Evolutionary conservation across 75 land plant species (phyloP), one percentile per base, ranked within the genome.

Genomic region (Isoetes taiwanensis): DNA sequence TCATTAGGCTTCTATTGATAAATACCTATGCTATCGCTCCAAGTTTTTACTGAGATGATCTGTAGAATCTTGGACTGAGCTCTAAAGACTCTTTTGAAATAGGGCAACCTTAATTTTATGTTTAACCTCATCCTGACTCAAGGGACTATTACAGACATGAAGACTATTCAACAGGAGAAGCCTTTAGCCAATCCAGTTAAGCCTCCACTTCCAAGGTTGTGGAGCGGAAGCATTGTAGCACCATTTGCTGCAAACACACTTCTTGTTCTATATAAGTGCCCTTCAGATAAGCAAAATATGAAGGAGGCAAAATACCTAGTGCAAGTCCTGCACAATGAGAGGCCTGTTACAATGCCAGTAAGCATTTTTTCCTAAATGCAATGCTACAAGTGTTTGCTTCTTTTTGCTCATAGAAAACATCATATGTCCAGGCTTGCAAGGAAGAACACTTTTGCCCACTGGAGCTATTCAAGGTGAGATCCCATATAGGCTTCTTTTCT

Each of bases 171-270:
- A 55, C 66, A 67, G 16, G 97, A 91, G 62, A 28, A 70, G 28
- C 72, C 84, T 17, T 54, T 91, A 57, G 16, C 64, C 24, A 64
- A 65, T 28, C 97, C 93, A 46, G 78, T 73, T 32, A 80, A 72
- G 61, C 93, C 94, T 37, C 94, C 97, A 21, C 72, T 65, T 39
- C 37, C 62, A 41, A 74, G 94, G 40, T 54, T 58, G 43, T 90
- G 94, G 97, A 76, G 66, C 58, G 88, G 88, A 14, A 76, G 78
- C 53, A 58, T 65, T 8, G 80, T 91, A 19, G 94, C 97, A 28
- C 97, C 97, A 30, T 91, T 87, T 77, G 95, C 78, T 61, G 97
- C 78, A 52, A 91, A 91, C 48, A 91, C 60, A 26, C 74, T 84
- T 77, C 67, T 90, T 41, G 97, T 81, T 43, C 64, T 91, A 21